Percentiles rank a stretch among this genome's conserved stretches.
Conservation (phyloP, 2,329 filamentous ascomycete species). For the Madurella mycetomatis region DNA sequence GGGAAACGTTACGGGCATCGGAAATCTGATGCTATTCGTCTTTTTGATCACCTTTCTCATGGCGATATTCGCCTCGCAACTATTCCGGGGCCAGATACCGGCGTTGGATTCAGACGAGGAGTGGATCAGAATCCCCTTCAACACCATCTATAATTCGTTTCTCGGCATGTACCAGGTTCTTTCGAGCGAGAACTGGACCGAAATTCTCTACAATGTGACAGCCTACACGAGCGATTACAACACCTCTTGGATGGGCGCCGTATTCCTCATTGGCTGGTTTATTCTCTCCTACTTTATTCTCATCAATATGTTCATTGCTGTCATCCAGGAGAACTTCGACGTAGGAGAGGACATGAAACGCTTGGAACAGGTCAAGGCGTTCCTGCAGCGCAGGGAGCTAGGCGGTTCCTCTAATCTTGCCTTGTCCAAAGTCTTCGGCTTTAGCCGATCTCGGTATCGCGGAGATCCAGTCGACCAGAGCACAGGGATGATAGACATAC, state of each 20-base stretch:
- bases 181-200: constrained; percentile 95
- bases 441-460: constrained; percentile 55
- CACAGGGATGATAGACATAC: constrained; percentile 88
- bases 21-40: constrained; percentile 93
- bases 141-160: constrained; percentile 91
- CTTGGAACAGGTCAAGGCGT: constrained; percentile 90
- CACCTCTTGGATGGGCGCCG: constrained; percentile 88
- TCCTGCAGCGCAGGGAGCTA: constrained; percentile 85
- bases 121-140: constrained; percentile 69
- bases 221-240: constrained; percentile 58
- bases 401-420: constrained; percentile 72
- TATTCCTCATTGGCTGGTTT: constrained; percentile 93
- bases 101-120: constrained; percentile 56
- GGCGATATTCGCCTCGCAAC: constrained; percentile 86
- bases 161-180: constrained; percentile 96
- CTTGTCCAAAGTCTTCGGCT: constrained; percentile 64
- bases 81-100: constrained; percentile 84
- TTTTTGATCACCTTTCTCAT: constrained; percentile 93
- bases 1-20: constrained; percentile 85
- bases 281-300: constrained; percentile 93
- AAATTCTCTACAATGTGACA: constrained; percentile 78
- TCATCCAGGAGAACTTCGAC: constrained; percentile 99
- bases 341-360: constrained; percentile 98
- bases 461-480: constrained; percentile 89
- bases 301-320: constrained; percentile 99